Evolutionary conservation across 352 stramenopile genomes (phyloP).

Genomic region (Pythium vanterpoolii): DNA sequence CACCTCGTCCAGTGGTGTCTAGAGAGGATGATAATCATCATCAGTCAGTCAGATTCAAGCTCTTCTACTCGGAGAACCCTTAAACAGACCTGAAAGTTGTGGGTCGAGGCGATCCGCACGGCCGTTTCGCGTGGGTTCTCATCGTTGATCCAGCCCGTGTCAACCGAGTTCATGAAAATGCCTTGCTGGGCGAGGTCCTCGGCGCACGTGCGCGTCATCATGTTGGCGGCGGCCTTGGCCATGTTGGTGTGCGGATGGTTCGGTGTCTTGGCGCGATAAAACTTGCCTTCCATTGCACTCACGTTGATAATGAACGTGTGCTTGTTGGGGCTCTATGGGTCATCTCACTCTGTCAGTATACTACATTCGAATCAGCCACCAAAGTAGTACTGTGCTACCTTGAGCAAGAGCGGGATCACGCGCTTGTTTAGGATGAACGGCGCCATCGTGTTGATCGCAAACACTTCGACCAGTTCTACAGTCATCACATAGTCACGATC

Average conservation of each 20-base stretch:
- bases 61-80: too few relatives aligned
- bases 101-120: conserved; percentile 82
- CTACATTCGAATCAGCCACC: neutral
- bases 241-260: conserved; percentile 98
- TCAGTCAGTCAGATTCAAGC: conserved; percentile 75
- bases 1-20: conserved; percentile 97
- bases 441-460: conserved; percentile 94
- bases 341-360: too few relatives aligned
- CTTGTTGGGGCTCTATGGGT: conserved; percentile 34
- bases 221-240: conserved; percentile 97
- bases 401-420: conserved; percentile 88
- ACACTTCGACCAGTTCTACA: conserved; percentile 68
- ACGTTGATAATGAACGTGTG: conserved; percentile 97
- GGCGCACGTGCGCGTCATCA: conserved; percentile 96
- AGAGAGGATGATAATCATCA: conserved; percentile 81
- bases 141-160: conserved; percentile 99
- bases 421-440: conserved; percentile 97
- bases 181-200: conserved; percentile 92
- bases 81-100: conserved; percentile 94
- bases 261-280: conserved; percentile 96
- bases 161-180: conserved; percentile 98
- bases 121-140: conserved; percentile 95
- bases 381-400: conserved; percentile 3
- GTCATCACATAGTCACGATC: neutral
- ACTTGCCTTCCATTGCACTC: conserved; percentile 98